A percentile compares a stretch with the other conserved stretches of the same genome.
Conservation (phyloP, 83 land plant genomes). For the Picea engelmannii region DNA sequence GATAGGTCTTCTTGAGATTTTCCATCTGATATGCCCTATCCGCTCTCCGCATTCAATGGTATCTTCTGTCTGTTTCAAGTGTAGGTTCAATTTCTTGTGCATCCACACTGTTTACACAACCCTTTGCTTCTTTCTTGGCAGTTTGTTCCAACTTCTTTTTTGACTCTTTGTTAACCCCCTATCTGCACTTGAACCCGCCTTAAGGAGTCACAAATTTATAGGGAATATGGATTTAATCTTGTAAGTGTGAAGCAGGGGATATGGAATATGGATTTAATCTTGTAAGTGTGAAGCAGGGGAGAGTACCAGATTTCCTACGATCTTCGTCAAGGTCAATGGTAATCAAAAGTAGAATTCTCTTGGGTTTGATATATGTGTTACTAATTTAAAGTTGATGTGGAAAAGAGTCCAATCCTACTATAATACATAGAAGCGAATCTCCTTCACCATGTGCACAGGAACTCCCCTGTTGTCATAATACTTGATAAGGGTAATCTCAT, state of each 20-base stretch:
- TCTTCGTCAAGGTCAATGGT: constrained; percentile 68
- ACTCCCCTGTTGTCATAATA: constrained; percentile 7
- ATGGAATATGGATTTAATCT: constrained; percentile 20
- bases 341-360: constrained; percentile 36
- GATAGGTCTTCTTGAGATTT: not conserved
- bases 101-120: constrained; percentile 34
- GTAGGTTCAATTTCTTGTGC: constrained; percentile 10
- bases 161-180: constrained; percentile 58
- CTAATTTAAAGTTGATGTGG: no score
- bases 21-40: not conserved
- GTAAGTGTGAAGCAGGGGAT: constrained; percentile 32
- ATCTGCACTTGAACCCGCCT: constrained; percentile 29
- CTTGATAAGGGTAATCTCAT: no score
- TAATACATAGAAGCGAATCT: no score
- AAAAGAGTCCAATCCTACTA: no score
- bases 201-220: constrained; percentile 18
- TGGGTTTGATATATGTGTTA: no score
- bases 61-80: not conserved
- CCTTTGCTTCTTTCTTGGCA: constrained; percentile 56
- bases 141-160: constrained; percentile 69
- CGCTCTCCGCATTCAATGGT: constrained; percentile 3
- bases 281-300: constrained; percentile 37
- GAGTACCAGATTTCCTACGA: constrained; percentile 49
- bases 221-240: constrained; percentile 31
- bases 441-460: no score